Conservation (phyloP, 257 asterid genomes). For the Solanum infundibuliforme region DNA sequence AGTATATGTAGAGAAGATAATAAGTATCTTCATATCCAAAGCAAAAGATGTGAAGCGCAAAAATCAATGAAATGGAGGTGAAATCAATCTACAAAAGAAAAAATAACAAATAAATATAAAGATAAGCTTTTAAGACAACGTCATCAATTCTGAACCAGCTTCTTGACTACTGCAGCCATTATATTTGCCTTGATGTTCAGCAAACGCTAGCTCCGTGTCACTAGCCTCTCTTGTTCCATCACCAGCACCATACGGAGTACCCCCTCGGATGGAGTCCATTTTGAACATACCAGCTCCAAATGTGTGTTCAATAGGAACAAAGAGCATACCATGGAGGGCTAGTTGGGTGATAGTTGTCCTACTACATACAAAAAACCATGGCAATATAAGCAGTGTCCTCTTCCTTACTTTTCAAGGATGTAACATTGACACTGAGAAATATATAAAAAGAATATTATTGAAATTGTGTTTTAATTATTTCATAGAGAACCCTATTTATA, state of each 20-base stretch:
- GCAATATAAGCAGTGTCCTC: not conserved
- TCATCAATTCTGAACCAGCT: slow-evolving; percentile 10
- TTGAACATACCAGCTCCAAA: slow-evolving; percentile 83
- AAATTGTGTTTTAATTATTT: no score
- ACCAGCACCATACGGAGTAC: slow-evolving; percentile 44
- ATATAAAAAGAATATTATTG: no score
- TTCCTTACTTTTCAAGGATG: no score
- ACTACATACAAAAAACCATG: slow-evolving; percentile 12
- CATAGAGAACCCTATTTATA: no score
- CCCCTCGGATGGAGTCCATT: slow-evolving; percentile 58
- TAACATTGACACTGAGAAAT: no score
- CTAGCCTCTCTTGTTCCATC: slow-evolving; percentile 28
- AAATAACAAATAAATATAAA: not conserved
- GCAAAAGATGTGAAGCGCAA: not conserved
- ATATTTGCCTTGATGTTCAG: slow-evolving; percentile 42
- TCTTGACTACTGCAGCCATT: slow-evolving; percentile 31
- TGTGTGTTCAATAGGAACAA: slow-evolving; percentile 74
- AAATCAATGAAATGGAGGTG: not conserved
- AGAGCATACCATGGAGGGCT: slow-evolving; percentile 81
- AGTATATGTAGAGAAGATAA: not conserved
- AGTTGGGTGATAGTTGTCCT: slow-evolving; percentile 79
- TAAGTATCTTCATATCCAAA: not conserved
- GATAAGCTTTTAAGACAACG: not conserved
- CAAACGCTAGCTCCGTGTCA: slow-evolving; percentile 30
- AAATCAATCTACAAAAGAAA: not conserved